Evolutionary conservation across 192 early-diverging fungal genomes (phyloP), one percentile per base, ranked within the genome.

Genomic region (Gryganskiella cystojenkinii): DNA sequence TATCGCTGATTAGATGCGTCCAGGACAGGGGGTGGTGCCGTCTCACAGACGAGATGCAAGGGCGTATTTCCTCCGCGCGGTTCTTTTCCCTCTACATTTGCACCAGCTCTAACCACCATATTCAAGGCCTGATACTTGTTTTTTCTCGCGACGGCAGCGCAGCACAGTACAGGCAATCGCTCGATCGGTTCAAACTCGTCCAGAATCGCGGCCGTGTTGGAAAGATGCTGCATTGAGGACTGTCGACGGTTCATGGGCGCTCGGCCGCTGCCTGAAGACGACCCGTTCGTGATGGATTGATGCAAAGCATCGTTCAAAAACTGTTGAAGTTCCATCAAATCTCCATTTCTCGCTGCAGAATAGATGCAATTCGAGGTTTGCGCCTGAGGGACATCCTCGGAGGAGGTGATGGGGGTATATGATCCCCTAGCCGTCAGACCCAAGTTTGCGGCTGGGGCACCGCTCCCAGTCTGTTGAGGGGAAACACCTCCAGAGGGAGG

Each of bases 51-150:
- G 17, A 78, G 43, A 55, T 78, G 74, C 47, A 78, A 43, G 2
- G 74, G 61, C 1, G 61, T 78, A 6, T 78, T 78, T 1, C 74
- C 74, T 27, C 66, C 61, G 45, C 74, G 74, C 31, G 55, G 60
- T 42, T 69, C 74, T 15, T 69, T 78, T 22, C 66, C 47, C 10
- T 64, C 65, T 1, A 78, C 74, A 58, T 69, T 78, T 5, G 74
- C 74, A 7, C 74, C 74, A 25, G 74, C 74, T 42, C 54, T 68
- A 11, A 69, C 37, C 0, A 78, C 74, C 61, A 78, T 64, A 40
- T 64, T 69, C 61, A 78, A 52, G 15, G 74, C 61, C 61, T 69
- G 61, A 33, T 69, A 78, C 56, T 69, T 78, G 61, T 78, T 78
- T 49, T 78, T 78, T 3, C 74, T 56, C 20, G 74, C 74, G 15